Base-by-base conservation (phyloP, 805 yeast genomes). In the Soucietia sequanensis region DNA sequence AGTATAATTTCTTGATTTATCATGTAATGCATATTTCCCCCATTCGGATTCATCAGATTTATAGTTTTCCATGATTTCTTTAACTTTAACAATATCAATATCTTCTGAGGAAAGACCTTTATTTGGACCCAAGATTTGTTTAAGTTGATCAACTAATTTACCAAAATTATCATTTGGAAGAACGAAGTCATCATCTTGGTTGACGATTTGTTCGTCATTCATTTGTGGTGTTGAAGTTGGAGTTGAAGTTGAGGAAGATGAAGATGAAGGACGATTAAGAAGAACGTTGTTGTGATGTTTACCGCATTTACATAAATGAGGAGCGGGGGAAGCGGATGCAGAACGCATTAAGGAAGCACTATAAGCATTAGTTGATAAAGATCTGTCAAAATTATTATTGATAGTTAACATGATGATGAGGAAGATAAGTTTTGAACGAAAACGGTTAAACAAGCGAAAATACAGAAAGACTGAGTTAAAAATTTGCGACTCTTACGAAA, bases 11-110 rank as follows among this genome's bases (percentile, higher is more conserved):
- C 75, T 52, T 21, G 70, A 50, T 7, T 63, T 46, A 46, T 82
- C 87, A 22, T 60, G 63, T 23, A 74, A 62, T 4, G 85, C 86
- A 58, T 60, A 81, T 39, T 63, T 61, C 26, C 49, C 50, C 90
- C 90, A 82, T 41, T 82, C 84, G 3, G 46, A 31, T 36, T 68
- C 73, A 35, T 63, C 44, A 4, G 80, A 68, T 14, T 48, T 47
- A 58, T 81, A 82, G 16, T 48, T 44, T 23, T 64, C 62, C 78
- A 82, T 68, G 24, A 72, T 47, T 25, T 47, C 44, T 54, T 63
- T 61, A 26, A 82, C 60, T 16, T 64, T 43, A 20, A 57, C 64
- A 38, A 75, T 72, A 47, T 81, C 80, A 25, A 81, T 73, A 32
- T 79, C 84, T 5, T 60, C 65, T 3, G 70, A 52, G 2, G 68